phyloP scores from a whole-genome alignment of 768 basidiomycete species.

The Albatrellus ellisii region DNA sequence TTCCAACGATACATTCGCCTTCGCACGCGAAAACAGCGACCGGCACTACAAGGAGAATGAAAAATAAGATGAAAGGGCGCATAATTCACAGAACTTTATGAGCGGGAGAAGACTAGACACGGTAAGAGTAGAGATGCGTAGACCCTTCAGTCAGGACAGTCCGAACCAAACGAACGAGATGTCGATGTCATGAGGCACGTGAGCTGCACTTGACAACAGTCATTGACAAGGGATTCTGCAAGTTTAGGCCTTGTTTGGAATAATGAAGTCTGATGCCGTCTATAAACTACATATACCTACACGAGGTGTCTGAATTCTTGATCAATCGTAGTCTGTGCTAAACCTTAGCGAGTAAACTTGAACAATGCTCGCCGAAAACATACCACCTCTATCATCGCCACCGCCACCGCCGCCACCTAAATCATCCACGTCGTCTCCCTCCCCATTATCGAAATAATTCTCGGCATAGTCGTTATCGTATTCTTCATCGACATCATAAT shows the following conservation, averaged over 20 bases:
- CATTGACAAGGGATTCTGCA: too few species aligned
- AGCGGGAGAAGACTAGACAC: too few species aligned
- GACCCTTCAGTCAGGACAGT: too few species aligned
- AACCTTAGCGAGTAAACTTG: background rate
- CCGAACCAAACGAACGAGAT: background rate
- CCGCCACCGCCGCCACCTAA: slow-evolving; percentile 55
- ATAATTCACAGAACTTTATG: background rate
- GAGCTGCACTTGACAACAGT: too few species aligned
- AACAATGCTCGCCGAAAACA: background rate
- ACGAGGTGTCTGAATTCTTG: too few species aligned
- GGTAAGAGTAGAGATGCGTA: too few species aligned
- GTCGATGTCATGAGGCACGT: too few species aligned
- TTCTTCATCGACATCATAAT: slow-evolving; percentile 83
- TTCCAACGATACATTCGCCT: slow-evolving; percentile 50
- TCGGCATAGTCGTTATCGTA: slow-evolving; percentile 87
- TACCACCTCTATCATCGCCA: slow-evolving; percentile 50
- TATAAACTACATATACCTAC: too few species aligned
- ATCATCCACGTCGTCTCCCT: slow-evolving; percentile 70
- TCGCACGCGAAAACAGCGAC: slow-evolving; percentile 45
- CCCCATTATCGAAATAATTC: slow-evolving; percentile 87
- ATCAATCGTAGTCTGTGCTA: too few species aligned
- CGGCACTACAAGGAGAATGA: slow-evolving; percentile 18
- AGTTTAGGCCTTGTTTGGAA: too few species aligned
- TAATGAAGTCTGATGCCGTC: too few species aligned
- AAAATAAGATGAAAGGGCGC: background rate